Evolutionary conservation across 345 rosid genomes (phyloP).

Genomic region (Turritis glabra): DNA sequence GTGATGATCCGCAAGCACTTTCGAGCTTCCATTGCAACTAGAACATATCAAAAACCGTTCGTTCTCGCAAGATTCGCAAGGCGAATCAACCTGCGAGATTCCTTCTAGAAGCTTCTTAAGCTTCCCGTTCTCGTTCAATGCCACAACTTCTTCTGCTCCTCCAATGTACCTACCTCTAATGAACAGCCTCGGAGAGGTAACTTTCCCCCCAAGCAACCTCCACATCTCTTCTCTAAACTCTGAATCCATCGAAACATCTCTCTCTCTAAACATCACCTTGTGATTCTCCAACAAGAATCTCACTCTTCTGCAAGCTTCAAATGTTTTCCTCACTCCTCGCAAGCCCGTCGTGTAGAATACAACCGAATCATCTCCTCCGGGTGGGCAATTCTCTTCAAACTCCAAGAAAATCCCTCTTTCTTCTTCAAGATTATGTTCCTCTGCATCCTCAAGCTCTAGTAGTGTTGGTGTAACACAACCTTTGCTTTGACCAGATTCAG

Average conservation of each 20-base stretch:
- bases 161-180: conserved; percentile 78
- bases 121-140: conserved; percentile 78
- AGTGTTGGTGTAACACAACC: conserved; percentile 29
- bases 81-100: conserved; percentile 27
- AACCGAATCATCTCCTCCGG: conserved; percentile 65
- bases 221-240: conserved; percentile 82
- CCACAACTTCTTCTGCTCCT: conserved; percentile 77
- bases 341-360: conserved; percentile 80
- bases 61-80: conserved; percentile 55
- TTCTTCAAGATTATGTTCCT: conserved; percentile 26
- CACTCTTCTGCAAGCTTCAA: conserved; percentile 66
- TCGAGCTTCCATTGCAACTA: conserved; percentile 73
- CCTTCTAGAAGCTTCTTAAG: conserved; percentile 67
- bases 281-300: conserved; percentile 66
- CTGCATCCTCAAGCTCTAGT: conserved; percentile 31
- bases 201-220: conserved; percentile 56
- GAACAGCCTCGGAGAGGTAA: conserved; percentile 76
- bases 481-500: conserved; percentile 23
- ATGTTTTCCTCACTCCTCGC: conserved; percentile 80
- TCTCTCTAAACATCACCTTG: conserved; percentile 52
- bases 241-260: conserved; percentile 78
- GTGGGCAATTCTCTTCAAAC: conserved; percentile 62
- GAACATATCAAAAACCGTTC: conserved; percentile 68
- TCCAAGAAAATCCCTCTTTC: conserved; percentile 39
- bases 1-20: conserved; percentile 33